Evolutionary conservation across 257 asterid species (phyloP), one percentile per base, ranked within the genome.

Genomic region (Gentiana macrophylla): DNA sequence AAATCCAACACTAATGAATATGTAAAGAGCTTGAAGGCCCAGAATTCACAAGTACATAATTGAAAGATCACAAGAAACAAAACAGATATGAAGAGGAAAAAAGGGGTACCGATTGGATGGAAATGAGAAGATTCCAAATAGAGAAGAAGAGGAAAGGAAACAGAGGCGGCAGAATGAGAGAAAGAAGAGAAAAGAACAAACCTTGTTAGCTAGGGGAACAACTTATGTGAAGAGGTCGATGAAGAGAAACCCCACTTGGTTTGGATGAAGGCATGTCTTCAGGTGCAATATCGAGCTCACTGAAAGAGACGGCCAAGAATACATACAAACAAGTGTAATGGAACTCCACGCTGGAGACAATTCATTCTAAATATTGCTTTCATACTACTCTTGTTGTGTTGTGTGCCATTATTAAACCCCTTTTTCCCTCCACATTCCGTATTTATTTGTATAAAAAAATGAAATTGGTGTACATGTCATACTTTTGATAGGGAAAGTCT

Each of bases 251-350:
- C 69, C 72, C 74, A 67, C 63, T 70, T 46, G 58, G 4, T 44
- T 60, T 71, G 59, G 67, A 69, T 72, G 69, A 70, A 67, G 81
- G 73, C 71, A 24, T 41, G 46, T 41, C 8, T 7, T 41, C 46
- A 5, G 75, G 74, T 74, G 76, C 56, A 73, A 73, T 54, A 49
- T 74, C 66, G 60, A 72, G 70, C 75, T 49, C 9, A 13, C 5
- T 35, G 60, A 34, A 56, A 53, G 64, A 12, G 57, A 37, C 32
- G 4, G 56, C 50, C 35, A 9, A 55, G 45, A 7, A n/a, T 52
- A 65, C 54, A 53, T 65, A 62, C 61, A 52, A 57, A 35, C n/a
- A 12, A 2, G 36, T 55, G 55, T 68, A 41, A 3, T 41, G 46
- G 63, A 71, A 62, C 51, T 68, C 61, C 67, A 63, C 46, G 67